Conservation (phyloP, 2,329 filamentous ascomycete genomes). For the Alternaria novae-zelandiae region DNA sequence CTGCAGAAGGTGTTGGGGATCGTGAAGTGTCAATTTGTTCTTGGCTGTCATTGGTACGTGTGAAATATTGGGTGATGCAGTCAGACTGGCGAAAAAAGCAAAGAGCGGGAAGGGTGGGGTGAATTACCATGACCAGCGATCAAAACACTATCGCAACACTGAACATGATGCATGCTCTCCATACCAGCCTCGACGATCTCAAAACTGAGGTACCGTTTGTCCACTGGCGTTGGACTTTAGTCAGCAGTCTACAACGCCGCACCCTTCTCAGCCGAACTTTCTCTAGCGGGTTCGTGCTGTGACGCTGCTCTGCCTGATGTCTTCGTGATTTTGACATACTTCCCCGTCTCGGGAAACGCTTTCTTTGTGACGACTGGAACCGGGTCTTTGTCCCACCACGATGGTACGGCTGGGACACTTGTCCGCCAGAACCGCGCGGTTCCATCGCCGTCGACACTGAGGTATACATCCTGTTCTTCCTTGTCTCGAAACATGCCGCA, state of each 20-base stretch:
- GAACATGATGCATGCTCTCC: not conserved
- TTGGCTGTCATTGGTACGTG: not conserved
- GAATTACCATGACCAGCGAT: not conserved
- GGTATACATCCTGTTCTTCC: constrained; percentile 21
- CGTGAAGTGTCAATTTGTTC: not conserved
- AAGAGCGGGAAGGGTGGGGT: not conserved
- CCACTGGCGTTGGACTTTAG: not conserved
- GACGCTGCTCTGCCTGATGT: not conserved
- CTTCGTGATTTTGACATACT: constrained; percentile 28
- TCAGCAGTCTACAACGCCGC: constrained; percentile 12
- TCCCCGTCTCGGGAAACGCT: constrained; percentile 21
- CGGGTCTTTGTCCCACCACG: constrained; percentile 25
- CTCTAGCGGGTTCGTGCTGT: not conserved
- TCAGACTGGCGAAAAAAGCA: not conserved
- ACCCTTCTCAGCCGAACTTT: constrained; percentile 9
- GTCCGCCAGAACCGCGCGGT: constrained; percentile 31
- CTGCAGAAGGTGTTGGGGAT: not conserved
- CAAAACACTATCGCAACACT: not conserved
- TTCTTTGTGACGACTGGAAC: not conserved
- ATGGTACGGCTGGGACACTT: constrained; percentile 8
- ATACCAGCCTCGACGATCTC: not conserved
- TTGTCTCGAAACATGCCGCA: constrained; percentile 18
- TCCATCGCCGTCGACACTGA: constrained; percentile 33
- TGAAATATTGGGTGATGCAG: not conserved
- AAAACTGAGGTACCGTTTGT: not conserved